Evolutionary conservation across 1,284 basidiomycete species (phyloP).

Genomic region (Dichomitus squalens): DNA sequence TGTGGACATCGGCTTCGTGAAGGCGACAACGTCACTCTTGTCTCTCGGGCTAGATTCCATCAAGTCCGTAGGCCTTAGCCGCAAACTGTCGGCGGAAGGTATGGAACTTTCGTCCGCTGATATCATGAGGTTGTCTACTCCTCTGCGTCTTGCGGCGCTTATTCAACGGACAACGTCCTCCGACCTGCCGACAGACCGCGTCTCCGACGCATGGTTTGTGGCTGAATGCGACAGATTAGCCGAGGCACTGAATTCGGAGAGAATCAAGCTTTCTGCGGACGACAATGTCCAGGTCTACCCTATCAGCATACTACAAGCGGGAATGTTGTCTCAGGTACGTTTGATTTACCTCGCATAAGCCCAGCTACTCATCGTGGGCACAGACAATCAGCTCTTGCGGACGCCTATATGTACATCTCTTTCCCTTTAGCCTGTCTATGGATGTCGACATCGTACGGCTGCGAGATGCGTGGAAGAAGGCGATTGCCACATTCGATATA

Average conservation of each 20-base stretch:
- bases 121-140: slow-evolving; percentile 35
- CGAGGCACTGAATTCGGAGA: slow-evolving; percentile 21
- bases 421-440: slow-evolving; percentile 40
- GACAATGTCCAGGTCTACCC: slow-evolving; percentile 43
- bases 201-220: slow-evolving; percentile 17
- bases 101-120: slow-evolving; percentile 37
- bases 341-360: neutral
- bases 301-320: slow-evolving; percentile 48
- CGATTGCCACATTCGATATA: slow-evolving; percentile 38
- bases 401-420: slow-evolving; percentile 48
- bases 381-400: slow-evolving; percentile 51
- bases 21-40: slow-evolving; percentile 41
- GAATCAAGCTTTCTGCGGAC: slow-evolving; percentile 30
- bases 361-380: neutral
- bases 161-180: slow-evolving; percentile 8
- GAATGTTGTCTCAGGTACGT: slow-evolving; percentile 53
- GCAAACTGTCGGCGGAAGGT: slow-evolving; percentile 36
- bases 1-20: slow-evolving; percentile 32
- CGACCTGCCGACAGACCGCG: slow-evolving; percentile 13
- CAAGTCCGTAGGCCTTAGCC: slow-evolving; percentile 46
- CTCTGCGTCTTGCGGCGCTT: slow-evolving; percentile 22
- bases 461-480: slow-evolving; percentile 39
- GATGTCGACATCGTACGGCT: slow-evolving; percentile 35
- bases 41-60: slow-evolving; percentile 53
- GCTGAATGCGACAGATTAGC: slow-evolving; percentile 21